Conservation (phyloP, 306 rosid species). For the Casuarina equisetifolia region DNA sequence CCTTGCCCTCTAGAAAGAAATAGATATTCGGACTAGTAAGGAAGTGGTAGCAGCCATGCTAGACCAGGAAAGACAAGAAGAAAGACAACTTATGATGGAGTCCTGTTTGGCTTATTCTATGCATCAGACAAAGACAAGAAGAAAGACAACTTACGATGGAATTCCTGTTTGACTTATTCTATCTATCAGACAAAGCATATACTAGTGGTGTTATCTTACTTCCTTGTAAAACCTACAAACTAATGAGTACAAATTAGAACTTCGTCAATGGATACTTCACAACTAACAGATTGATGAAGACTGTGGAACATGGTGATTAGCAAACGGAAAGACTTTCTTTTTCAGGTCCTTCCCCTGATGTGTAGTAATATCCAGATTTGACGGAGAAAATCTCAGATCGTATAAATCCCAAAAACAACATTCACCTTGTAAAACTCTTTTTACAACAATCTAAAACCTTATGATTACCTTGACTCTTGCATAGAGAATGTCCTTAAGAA, state of each 20-base stretch:
- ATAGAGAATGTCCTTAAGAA: slow-evolving; percentile 62
- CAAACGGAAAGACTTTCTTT: neutral
- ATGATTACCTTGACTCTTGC: slow-evolving; percentile 73
- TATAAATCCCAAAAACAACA: neutral
- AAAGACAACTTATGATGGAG: neutral
- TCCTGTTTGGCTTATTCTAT: neutral
- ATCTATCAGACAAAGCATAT: neutral
- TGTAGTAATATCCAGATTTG: neutral
- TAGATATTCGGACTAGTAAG: neutral
- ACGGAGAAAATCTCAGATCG: neutral
- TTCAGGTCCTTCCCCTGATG: neutral
- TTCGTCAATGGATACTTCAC: neutral
- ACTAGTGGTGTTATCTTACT: neutral
- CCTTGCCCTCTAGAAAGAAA: no score
- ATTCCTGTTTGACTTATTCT: neutral
- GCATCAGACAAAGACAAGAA: neutral
- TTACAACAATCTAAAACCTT: neutral
- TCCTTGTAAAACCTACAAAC: neutral
- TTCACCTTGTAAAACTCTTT: neutral
- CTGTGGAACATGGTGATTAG: neutral
- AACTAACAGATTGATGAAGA: neutral
- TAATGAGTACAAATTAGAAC: neutral
- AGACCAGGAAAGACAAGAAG: neutral
- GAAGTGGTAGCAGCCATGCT: neutral
- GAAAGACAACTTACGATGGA: neutral